Percentiles rank a stretch among this genome's conserved stretches.
Conservation (phyloP, 805 yeast species). For the Komagataella kurtzmanii region DNA sequence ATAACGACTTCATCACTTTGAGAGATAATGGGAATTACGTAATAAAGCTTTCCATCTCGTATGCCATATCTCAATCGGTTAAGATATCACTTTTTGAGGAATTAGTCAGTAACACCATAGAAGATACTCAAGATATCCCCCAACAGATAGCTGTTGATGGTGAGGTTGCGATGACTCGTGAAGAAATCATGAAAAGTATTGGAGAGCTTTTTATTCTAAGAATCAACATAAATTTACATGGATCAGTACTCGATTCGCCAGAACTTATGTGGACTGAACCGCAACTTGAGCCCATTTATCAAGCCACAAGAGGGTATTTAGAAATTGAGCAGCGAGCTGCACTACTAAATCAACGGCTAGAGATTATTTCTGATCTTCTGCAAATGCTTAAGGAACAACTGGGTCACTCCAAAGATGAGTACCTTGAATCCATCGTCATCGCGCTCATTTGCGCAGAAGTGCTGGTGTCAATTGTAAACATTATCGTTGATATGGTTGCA, state of each 20-base stretch:
- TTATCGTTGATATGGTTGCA: slow-evolving; percentile 19
- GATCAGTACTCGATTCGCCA: slow-evolving; percentile 88
- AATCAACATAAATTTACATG: slow-evolving; percentile 72
- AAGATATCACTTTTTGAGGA: slow-evolving; percentile 94
- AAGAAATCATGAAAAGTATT: slow-evolving; percentile 92
- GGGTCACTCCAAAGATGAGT: slow-evolving; percentile 70
- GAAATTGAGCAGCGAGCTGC: slow-evolving; percentile 93
- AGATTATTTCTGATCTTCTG: slow-evolving; percentile 82
- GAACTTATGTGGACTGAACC: slow-evolving; percentile 99
- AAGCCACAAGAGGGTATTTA: slow-evolving; percentile 89
- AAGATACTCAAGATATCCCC: slow-evolving; percentile 94
- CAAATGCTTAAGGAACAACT: slow-evolving; percentile 96
- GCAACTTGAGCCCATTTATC: slow-evolving; percentile 92
- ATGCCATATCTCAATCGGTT: slow-evolving; percentile 91
- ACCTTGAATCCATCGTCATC: slow-evolving; percentile 76
- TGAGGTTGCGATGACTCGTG: slow-evolving; percentile 86
- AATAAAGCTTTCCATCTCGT: slow-evolving; percentile 86
- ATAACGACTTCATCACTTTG: slow-evolving; percentile 88
- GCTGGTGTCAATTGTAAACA: slow-evolving; percentile 73
- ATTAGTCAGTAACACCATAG: slow-evolving; percentile 90
- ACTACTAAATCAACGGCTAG: slow-evolving; percentile 78
- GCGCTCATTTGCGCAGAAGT: slow-evolving; percentile 88
- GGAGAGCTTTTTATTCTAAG: slow-evolving; percentile 89
- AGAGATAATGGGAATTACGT: slow-evolving; percentile 84
- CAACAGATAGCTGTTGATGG: slow-evolving; percentile 92